Evolutionary conservation across 768 basidiomycete species (phyloP).

Genomic region (Ramaria rubella): DNA sequence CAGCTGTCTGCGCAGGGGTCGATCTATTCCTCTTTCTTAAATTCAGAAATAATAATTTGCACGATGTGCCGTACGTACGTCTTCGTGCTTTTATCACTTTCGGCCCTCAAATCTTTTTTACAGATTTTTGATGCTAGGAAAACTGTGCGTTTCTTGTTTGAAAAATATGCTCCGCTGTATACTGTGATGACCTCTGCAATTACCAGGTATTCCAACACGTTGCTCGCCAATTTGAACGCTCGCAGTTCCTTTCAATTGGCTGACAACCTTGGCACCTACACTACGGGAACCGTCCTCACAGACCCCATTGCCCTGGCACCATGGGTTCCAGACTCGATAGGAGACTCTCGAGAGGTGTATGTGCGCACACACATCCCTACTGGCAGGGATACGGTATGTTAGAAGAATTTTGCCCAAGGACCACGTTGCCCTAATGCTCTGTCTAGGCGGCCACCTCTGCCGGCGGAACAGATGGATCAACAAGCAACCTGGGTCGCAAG

Average conservation of each 20-base stretch:
- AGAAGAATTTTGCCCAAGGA: neutral
- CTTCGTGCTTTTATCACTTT: neutral
- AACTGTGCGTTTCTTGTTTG: neutral
- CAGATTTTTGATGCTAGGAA: conserved; percentile 2
- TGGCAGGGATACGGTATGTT: neutral
- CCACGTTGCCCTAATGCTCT: neutral
- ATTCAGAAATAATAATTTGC: neutral
- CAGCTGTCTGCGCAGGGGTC: conserved; percentile 16
- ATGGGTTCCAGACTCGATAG: neutral
- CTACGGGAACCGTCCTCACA: neutral
- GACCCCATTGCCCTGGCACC: neutral
- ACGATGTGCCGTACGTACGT: neutral
- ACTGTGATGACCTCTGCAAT: neutral
- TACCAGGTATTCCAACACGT: neutral
- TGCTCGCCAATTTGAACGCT: conserved; percentile 4
- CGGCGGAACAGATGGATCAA: neutral
- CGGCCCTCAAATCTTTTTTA: neutral
- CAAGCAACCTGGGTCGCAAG: neutral
- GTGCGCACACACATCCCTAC: neutral
- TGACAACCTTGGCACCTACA: neutral
- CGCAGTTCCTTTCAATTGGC: neutral
- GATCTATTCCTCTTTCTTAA: conserved; percentile 14
- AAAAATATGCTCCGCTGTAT: neutral
- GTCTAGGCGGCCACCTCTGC: neutral
- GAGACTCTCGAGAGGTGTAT: neutral